These are phyloP conservation scores for Volvariella surrecta DNA, from an alignment of 1,284 basidiomycete species.

Conservation along the genomic window DNA sequence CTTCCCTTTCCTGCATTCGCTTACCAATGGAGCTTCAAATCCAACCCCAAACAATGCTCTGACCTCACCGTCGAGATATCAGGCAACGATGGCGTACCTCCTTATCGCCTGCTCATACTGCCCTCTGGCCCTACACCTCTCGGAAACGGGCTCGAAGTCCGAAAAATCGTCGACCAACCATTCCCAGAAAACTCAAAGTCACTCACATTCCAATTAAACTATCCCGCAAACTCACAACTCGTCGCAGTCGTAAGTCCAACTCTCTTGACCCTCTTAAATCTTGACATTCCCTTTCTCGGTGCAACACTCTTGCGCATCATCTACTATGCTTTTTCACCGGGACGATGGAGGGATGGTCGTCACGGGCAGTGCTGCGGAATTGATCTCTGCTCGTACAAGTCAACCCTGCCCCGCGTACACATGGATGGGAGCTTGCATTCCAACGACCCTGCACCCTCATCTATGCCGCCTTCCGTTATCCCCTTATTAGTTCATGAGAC, in stretches of 20 bases:
- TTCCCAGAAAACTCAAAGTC: constrained; percentile 36
- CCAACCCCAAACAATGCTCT: constrained; percentile 52
- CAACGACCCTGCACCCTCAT: too few species aligned
- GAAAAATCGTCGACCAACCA: constrained; percentile 47
- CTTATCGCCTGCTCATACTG: constrained; percentile 57
- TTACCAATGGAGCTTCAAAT: constrained; percentile 56
- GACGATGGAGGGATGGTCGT: too few species aligned
- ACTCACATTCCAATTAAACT: constrained; percentile 51
- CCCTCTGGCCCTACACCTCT: constrained; percentile 59
- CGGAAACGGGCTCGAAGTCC: constrained; percentile 50
- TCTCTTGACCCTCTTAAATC: too few species aligned
- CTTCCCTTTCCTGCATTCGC: constrained; percentile 25
- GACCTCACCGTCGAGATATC: constrained; percentile 48
- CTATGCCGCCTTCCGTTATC: too few species aligned
- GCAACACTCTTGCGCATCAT: too few species aligned
- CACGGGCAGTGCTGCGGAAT: too few species aligned
- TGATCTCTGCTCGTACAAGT: too few species aligned
- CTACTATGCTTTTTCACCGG: too few species aligned
- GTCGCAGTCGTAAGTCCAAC: constrained; percentile 59
- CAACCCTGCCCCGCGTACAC: neutral
- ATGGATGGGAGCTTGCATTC: neutral
- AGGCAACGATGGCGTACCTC: constrained; percentile 46
- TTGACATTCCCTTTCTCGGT: too few species aligned
- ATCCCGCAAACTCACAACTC: constrained; percentile 59
- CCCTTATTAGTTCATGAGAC: too few species aligned